Conservation (phyloP, 1,139 yeast genomes). For the Blastobotrys serpentis region DNA sequence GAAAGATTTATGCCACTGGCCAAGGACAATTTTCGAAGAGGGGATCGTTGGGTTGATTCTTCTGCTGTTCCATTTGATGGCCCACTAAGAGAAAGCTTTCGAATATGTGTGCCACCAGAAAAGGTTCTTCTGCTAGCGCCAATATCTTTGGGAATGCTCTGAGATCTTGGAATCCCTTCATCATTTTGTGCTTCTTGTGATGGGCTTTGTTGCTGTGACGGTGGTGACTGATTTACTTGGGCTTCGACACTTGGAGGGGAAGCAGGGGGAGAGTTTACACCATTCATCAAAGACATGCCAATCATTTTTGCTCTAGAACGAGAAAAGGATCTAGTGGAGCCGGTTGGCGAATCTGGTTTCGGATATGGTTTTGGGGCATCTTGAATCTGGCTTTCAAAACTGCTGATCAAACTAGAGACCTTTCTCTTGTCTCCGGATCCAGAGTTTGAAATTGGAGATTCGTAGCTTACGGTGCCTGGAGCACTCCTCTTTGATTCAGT, state of each 20-base stretch:
- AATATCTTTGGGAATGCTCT: constrained; percentile 1
- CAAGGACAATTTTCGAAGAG: constrained; percentile 7
- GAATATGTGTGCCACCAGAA: constrained; percentile 8
- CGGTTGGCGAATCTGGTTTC: background rate
- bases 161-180: background rate
- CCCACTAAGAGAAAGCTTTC: constrained; percentile 3
- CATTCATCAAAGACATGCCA: constrained; percentile 17
- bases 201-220: background rate
- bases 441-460: constrained; percentile 22
- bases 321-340: constrained; percentile 11
- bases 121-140: background rate
- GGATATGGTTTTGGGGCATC: constrained; percentile 4
- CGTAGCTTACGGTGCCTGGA: constrained; percentile 22
- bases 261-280: constrained; percentile 17
- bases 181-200: background rate
- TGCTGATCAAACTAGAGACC: constrained; percentile 29
- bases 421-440: constrained; percentile 20
- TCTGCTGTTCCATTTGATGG: background rate
- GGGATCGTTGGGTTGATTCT: background rate
- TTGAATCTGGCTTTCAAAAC: constrained; percentile 27
- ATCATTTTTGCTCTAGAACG: constrained; percentile 19
- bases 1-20: background rate
- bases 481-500: constrained; percentile 16
- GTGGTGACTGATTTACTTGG: background rate
- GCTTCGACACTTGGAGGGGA: constrained; percentile 12